Evolutionary conservation across 1,139 yeast species (phyloP).

Genomic region (Diutina sp.): DNA sequence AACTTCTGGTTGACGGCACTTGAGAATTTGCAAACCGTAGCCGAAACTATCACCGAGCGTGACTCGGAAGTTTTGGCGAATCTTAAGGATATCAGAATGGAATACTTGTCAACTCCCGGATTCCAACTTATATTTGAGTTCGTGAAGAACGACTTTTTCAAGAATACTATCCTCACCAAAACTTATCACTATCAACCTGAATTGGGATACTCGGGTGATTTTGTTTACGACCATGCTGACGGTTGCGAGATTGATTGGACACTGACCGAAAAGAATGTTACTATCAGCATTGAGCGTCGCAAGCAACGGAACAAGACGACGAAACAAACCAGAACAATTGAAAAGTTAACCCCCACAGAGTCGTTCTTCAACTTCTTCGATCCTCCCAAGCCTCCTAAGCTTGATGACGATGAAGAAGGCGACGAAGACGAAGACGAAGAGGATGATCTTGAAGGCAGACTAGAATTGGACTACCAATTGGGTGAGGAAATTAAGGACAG

Average conservation of each 20-base stretch:
- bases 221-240: constrained; percentile 92
- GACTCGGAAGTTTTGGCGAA: constrained; percentile 73
- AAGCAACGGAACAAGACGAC: constrained; percentile 97
- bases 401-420: constrained; percentile 23
- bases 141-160: constrained; percentile 63
- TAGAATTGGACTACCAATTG: constrained; percentile 86
- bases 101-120: constrained; percentile 82
- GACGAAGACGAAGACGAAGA: constrained; percentile 46
- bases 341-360: constrained; percentile 83
- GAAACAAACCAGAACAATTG: constrained; percentile 92
- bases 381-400: constrained; percentile 74
- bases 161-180: constrained; percentile 60
- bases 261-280: constrained; percentile 68
- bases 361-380: constrained; percentile 92
- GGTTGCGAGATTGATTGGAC: constrained; percentile 83
- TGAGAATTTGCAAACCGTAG: constrained; percentile 71
- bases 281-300: constrained; percentile 82
- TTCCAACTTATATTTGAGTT: constrained; percentile 80
- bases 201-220: constrained; percentile 90
- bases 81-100: constrained; percentile 63
- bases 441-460: constrained; percentile 68
- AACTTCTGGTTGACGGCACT: constrained; percentile 94
- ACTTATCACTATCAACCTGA: constrained; percentile 92
- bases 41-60: constrained; percentile 81
- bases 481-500: constrained; percentile 97